phyloP scores from a whole-genome alignment of 106 monocot species.

The Phalaenopsis aphrodite region DNA sequence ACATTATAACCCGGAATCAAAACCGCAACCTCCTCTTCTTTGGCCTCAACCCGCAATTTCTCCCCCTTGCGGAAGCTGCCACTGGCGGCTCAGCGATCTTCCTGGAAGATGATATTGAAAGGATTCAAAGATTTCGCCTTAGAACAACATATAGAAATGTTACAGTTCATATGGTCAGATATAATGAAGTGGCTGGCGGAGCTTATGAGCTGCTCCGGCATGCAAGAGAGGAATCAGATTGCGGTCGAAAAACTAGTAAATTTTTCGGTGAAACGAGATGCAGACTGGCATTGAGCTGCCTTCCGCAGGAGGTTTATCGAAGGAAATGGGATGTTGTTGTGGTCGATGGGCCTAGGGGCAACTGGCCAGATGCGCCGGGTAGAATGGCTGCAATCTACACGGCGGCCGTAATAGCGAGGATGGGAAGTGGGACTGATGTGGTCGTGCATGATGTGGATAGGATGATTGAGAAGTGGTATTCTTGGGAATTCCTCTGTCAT shows the following conservation, averaged over 20 bases:
- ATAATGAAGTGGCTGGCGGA: conserved; percentile 15
- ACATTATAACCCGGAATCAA: conserved; percentile 21
- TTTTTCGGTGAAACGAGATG: conserved; percentile 6
- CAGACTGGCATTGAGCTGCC: conserved; percentile 11
- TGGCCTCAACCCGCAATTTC: conserved; percentile 26
- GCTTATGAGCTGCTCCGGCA: conserved; percentile 38
- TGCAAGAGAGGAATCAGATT: conserved; percentile 23
- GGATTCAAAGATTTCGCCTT: not conserved
- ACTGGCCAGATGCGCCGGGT: conserved; percentile 24
- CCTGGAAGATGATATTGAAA: conserved; percentile 31
- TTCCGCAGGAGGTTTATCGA: conserved; percentile 25
- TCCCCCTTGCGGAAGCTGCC: conserved; percentile 18
- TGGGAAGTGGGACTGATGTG: conserved; percentile 17
- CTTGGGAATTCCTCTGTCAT: conserved; percentile 37
- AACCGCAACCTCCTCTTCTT: conserved; percentile 53
- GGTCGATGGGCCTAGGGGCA: conserved; percentile 33
- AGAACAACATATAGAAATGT: not conserved
- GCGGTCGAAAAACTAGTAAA: not conserved
- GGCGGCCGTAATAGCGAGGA: conserved; percentile 24
- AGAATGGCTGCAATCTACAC: conserved; percentile 36
- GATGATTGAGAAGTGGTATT: conserved; percentile 35
- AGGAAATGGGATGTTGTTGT: conserved; percentile 35
- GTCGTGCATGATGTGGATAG: conserved; percentile 36
- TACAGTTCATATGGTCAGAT: conserved; percentile 18
- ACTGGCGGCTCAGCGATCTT: conserved; percentile 23